Conservation (phyloP, 2,329 filamentous ascomycete genomes). For the Keithomyces neogunnii region DNA sequence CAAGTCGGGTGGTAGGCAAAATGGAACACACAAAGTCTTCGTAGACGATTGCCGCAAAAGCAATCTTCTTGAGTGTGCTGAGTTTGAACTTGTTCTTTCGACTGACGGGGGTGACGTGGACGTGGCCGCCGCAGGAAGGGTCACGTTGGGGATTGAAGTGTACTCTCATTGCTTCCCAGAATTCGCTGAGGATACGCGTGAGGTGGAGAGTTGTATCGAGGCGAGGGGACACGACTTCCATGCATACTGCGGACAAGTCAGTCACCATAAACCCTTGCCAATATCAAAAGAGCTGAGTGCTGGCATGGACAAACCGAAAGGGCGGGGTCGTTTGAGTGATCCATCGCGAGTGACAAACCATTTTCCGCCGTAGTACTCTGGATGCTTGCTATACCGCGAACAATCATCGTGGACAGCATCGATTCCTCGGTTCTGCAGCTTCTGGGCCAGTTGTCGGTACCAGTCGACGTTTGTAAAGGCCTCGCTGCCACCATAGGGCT, state of each 20-base stretch:
- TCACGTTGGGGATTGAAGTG: constrained; percentile 29
- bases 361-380: constrained; percentile 32
- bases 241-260: constrained; percentile 22
- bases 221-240: constrained; percentile 32
- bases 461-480: constrained; percentile 30
- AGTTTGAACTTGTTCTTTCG: constrained; percentile 26
- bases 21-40: constrained; percentile 25
- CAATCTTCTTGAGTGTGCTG: constrained; percentile 25
- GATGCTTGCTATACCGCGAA: constrained; percentile 30
- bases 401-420: constrained; percentile 28
- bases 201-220: constrained; percentile 26
- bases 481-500: constrained; percentile 26
- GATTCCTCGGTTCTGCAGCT: constrained; percentile 29
- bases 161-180: constrained; percentile 33
- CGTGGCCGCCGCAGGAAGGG: constrained; percentile 28
- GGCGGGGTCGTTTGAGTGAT: constrained; percentile 27
- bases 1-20: constrained; percentile 22
- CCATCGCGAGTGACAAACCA: constrained; percentile 33
- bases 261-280: background rate
- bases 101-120: constrained; percentile 29
- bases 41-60: constrained; percentile 26
- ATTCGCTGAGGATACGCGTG: constrained; percentile 25
- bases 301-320: constrained; percentile 20
- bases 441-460: constrained; percentile 30
- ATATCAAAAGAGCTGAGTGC: background rate